Conservation (phyloP, 768 basidiomycete species). For the Trametes punicea region DNA sequence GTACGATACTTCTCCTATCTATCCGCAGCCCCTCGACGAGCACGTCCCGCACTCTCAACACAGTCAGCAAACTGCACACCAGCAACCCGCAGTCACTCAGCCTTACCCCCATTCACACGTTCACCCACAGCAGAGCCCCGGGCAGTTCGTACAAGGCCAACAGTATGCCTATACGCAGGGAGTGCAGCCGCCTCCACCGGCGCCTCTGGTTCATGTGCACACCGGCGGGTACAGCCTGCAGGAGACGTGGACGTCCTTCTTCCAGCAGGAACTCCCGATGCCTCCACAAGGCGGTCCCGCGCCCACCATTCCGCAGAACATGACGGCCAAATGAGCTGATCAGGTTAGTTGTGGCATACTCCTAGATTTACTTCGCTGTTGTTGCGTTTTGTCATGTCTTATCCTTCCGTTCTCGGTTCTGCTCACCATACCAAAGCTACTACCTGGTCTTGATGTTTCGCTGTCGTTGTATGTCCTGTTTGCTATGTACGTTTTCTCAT, state of each 20-base stretch:
- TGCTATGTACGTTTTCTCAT: no score
- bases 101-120: conserved; percentile 12
- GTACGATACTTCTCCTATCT: neutral
- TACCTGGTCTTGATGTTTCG: neutral
- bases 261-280: conserved; percentile 37
- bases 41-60: neutral
- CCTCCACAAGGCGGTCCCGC: conserved; percentile 7
- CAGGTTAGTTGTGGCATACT: neutral
- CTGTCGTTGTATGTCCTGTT: neutral
- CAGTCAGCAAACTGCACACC: conserved; percentile 7
- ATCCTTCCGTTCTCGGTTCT: neutral
- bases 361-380: neutral
- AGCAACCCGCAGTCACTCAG: neutral
- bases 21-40: neutral
- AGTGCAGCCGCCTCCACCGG: conserved; percentile 20
- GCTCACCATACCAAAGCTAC: no score
- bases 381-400: neutral
- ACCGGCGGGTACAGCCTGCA: conserved; percentile 58
- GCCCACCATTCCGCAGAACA: neutral
- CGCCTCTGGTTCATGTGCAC: conserved; percentile 37
- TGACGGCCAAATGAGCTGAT: neutral
- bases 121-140: neutral
- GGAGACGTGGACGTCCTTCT: conserved; percentile 71
- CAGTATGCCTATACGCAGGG: conserved; percentile 22
- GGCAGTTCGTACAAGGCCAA: conserved; percentile 21